Evolutionary conservation across 2,329 filamentous ascomycete species (phyloP), one percentile per base, ranked within the genome.

Genomic region (Biscogniauxia marginata): DNA sequence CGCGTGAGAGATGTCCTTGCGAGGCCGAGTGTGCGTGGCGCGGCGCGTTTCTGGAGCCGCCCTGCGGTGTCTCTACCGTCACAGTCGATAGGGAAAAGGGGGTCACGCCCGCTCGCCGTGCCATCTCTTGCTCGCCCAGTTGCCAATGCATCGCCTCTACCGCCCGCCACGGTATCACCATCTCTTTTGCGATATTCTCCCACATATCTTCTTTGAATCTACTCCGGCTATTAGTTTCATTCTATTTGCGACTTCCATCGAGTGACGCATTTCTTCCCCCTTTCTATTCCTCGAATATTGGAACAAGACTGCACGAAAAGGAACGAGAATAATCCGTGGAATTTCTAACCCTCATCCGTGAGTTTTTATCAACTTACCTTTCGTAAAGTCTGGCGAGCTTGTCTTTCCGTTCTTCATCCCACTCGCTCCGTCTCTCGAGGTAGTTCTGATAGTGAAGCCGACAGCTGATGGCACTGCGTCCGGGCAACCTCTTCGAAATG

Each of bases 71-170:
- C 52, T 82, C 80, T 56, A 76, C 68, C 46, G 82, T 80, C 61
- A 82, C 77, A 51, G 77, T 80, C 13, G 86, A 85, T 24, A 91
- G 77, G 3, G 87, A 85, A 74, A 97, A 97, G 1, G 93, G 91
- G 7, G 90, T 87, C 39, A 95, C 91, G 46, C 95, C 95, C 45
- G 93, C 93, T 56, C 93, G 88, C 59, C 89, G 85, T 49, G 93
- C 93, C 91, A 99, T 98, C 67, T 98, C 95, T 65, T 87, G 80
- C 72, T 96, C 91, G 60, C 93, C 93, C 54, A 99, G 81, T 69
- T 96, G 90, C 93, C 95, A 99, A 75, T 98, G 95, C 93, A 97
- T 97, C 4, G 91, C 93, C 75, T 99, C 93, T 49, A 91, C 93
- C 18, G 95, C 92, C 68, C 95, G 84, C 93, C 93, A 98, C 34